A percentile compares a stretch with the other conserved stretches of the same genome.
phyloP scores from a whole-genome alignment of 345 rosid species.

The Carallia brachiata region DNA sequence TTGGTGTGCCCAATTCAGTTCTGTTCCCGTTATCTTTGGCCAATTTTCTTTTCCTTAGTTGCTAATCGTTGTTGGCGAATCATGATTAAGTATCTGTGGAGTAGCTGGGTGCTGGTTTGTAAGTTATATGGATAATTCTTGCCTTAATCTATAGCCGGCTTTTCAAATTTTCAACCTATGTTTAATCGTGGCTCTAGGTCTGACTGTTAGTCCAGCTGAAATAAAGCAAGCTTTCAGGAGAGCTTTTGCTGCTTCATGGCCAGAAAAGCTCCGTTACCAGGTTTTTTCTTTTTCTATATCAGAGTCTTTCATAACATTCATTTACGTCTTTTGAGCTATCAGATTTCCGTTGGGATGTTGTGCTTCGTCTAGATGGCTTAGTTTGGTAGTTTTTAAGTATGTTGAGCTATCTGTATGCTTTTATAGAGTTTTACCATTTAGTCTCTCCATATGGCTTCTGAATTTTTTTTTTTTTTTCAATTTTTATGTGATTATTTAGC shows the following conservation, averaged over 20 bases:
- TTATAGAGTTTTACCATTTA: background rate
- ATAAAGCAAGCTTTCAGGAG: conserved; percentile 81
- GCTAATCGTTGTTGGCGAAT: too few species aligned
- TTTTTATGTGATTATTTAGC: background rate
- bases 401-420: background rate
- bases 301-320: background rate
- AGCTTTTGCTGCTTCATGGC: conserved; percentile 80
- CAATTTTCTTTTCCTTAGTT: background rate
- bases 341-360: background rate
- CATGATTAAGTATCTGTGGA: too few species aligned
- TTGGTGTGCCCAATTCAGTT: background rate
- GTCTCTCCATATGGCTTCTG: background rate
- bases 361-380: background rate
- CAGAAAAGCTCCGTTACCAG: conserved; percentile 82
- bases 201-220: conserved; percentile 58
- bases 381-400: background rate
- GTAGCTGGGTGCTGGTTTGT: too few species aligned
- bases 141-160: background rate
- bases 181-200: conserved; percentile 40
- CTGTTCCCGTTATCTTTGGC: background rate
- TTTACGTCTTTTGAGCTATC: background rate
- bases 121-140: background rate
- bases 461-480: background rate
- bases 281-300: conserved; percentile 27
- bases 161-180: background rate